Percentiles rank a stretch among this genome's conserved stretches.
Evolutionary conservation across 306 rosid species (phyloP).

Genomic region (Myrica gale): DNA sequence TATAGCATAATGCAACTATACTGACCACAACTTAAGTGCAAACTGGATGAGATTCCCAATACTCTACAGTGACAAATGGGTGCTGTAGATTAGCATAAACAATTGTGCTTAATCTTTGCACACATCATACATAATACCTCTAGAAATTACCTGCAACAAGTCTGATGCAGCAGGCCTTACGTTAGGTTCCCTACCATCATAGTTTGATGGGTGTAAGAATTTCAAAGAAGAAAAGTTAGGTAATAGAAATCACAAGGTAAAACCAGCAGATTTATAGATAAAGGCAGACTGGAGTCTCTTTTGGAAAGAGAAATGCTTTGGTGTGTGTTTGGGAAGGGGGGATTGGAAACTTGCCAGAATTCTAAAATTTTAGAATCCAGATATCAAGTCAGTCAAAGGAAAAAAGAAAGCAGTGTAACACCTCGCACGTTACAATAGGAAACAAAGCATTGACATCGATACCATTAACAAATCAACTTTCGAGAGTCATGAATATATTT

Average conservation of each 20-base stretch:
- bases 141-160: too few relatives aligned
- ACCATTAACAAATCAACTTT: background rate
- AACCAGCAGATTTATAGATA: background rate
- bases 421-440: background rate
- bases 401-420: background rate
- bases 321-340: background rate
- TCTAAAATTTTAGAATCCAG: slow-evolving; percentile 44
- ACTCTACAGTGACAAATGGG: too few relatives aligned
- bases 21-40: slow-evolving; percentile 59
- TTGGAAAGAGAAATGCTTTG: background rate
- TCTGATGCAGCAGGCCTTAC: too few relatives aligned
- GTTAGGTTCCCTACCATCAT: too few relatives aligned
- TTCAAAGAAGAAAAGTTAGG: too few relatives aligned
- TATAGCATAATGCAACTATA: slow-evolving; percentile 24
- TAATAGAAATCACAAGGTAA: background rate
- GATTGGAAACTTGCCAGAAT: slow-evolving; percentile 98
- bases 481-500: background rate
- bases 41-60: slow-evolving; percentile 50
- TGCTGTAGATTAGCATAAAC: too few relatives aligned
- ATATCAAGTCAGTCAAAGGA: background rate
- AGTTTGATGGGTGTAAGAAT: too few relatives aligned
- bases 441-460: background rate
- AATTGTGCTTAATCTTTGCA: too few relatives aligned
- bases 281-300: background rate
- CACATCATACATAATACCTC: too few relatives aligned